phyloP scores from a whole-genome alignment of 2,329 filamentous ascomycete genomes.

The Aspergillus chevalieri region DNA sequence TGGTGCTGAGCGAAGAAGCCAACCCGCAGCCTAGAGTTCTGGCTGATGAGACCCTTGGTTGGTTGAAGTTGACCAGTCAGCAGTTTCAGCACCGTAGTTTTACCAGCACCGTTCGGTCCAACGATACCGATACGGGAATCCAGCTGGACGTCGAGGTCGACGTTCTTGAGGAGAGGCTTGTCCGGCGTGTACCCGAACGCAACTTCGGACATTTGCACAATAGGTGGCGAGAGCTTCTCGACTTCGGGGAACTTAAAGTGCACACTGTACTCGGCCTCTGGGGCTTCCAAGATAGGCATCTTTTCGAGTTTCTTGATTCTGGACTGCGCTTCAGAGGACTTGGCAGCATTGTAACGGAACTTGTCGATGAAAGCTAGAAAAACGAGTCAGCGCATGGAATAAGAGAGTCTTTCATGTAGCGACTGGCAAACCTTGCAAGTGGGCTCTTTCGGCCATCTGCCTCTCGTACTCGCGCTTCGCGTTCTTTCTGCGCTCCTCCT shows the following conservation, averaged over 20 bases:
- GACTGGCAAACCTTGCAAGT: conserved; percentile 61
- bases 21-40: conserved; percentile 79
- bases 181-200: conserved; percentile 81
- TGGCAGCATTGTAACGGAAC: conserved; percentile 98
- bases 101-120: conserved; percentile 97
- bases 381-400: conserved; percentile 4
- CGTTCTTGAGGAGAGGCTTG: conserved; percentile 71
- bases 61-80: conserved; percentile 79
- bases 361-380: conserved; percentile 86
- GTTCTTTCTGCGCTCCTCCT: conserved; percentile 93
- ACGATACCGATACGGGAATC: conserved; percentile 98
- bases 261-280: conserved; percentile 90
- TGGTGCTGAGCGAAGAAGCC: conserved; percentile 99
- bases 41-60: conserved; percentile 73
- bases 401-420: not conserved
- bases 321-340: conserved; percentile 95
- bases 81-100: conserved; percentile 97
- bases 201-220: conserved; percentile 93
- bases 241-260: conserved; percentile 97
- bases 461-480: conserved; percentile 97
- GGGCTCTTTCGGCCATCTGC: conserved; percentile 88
- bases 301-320: conserved; percentile 98
- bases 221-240: conserved; percentile 93
- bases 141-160: conserved; percentile 94
- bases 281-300: conserved; percentile 85